Evolutionary conservation across 2,329 filamentous ascomycete species (phyloP).

Genomic region (Sarocladium kiliense): DNA sequence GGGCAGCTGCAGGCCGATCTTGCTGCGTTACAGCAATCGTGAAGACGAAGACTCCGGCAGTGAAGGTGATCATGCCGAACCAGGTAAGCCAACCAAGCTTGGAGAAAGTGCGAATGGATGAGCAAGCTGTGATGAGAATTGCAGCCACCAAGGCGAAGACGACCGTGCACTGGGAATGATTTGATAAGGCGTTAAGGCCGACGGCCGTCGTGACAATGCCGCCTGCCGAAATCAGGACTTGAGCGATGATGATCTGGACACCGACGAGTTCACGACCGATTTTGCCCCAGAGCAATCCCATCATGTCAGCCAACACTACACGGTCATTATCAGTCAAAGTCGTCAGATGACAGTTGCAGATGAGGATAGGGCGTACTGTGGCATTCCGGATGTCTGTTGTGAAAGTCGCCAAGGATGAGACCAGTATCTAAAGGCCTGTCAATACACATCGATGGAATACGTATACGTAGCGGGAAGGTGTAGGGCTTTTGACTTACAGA

Average conservation of each 20-base stretch:
- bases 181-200: conserved; percentile 3
- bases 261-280: conserved; percentile 5
- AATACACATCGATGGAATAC: neutral
- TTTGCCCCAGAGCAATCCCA: neutral
- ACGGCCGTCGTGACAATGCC: neutral
- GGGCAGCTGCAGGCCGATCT: conserved; percentile 1
- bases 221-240: neutral
- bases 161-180: neutral
- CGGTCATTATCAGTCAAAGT: neutral
- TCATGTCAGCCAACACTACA: conserved; percentile 3
- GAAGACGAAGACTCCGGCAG: neutral
- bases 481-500: neutral
- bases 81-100: conserved; percentile 1
- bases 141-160: neutral
- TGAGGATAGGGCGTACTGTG: no score
- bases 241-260: neutral
- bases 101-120: neutral
- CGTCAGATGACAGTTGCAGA: neutral
- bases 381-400: neutral
- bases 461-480: no score
- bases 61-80: neutral
- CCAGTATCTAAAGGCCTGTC: neutral
- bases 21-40: neutral
- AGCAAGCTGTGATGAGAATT: neutral
- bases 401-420: neutral